Conservation (phyloP, 768 basidiomycete genomes). For the Suillus variegatus region DNA sequence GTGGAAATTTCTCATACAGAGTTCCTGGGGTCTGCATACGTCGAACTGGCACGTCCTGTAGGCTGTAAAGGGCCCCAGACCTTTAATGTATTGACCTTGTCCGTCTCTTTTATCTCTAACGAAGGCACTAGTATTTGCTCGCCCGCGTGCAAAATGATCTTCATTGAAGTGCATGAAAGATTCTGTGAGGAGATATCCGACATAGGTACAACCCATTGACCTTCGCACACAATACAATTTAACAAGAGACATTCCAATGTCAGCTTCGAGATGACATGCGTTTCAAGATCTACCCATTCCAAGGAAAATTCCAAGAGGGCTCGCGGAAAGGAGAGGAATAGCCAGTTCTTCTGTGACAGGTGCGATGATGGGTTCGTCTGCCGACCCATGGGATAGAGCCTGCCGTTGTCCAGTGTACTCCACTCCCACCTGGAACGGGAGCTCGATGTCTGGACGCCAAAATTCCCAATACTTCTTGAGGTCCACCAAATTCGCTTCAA, state of each 20-base stretch:
- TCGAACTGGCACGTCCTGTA: neutral
- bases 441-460: slow-evolving; percentile 24
- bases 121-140: too few species aligned
- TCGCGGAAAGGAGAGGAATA: neutral
- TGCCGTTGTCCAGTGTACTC: slow-evolving; percentile 1
- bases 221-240: neutral
- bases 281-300: slow-evolving; percentile 3
- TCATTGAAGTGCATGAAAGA: neutral
- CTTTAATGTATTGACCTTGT: neutral
- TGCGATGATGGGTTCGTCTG: slow-evolving; percentile 2
- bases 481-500: slow-evolving; percentile 25
- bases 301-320: slow-evolving; percentile 3
- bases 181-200: neutral
- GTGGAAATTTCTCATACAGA: neutral
- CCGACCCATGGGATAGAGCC: neutral
- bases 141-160: neutral
- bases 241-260: neutral
- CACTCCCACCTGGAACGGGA: slow-evolving; percentile 19
- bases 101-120: neutral
- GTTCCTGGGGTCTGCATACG: neutral
- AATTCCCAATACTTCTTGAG: slow-evolving; percentile 27
- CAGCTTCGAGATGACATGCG: neutral
- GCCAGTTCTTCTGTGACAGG: neutral
- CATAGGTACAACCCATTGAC: slow-evolving; percentile 1
- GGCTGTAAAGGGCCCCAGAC: neutral